These are phyloP conservation scores for Neopestalotiopsis clavispora DNA, from an alignment of 2,329 filamentous ascomycete species.

Conservation along the genomic window DNA sequence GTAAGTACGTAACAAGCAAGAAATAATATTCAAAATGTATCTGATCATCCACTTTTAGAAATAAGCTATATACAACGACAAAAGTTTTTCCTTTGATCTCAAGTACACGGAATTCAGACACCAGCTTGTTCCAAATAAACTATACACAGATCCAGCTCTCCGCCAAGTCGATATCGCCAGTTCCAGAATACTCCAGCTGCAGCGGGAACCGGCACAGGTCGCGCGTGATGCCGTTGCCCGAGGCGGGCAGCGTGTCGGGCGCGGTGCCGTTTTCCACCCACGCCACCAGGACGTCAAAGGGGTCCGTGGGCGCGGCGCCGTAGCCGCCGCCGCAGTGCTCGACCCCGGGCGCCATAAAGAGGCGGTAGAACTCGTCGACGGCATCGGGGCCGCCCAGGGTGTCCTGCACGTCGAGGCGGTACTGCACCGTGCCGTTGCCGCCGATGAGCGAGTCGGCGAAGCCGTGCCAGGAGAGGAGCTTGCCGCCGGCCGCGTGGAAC, in stretches of 20 bases:
- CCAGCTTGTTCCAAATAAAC: too few relatives aligned
- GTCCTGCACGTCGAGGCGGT: conserved; percentile 34
- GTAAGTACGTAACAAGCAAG: too few relatives aligned
- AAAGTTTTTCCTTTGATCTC: too few relatives aligned
- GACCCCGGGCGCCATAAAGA: conserved; percentile 12
- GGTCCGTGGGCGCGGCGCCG: conserved; percentile 7
- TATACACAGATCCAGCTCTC: conserved; percentile 14
- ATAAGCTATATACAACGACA: too few relatives aligned
- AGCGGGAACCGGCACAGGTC: conserved; percentile 1
- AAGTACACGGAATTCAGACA: too few relatives aligned
- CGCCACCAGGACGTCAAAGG: conserved; percentile 1
- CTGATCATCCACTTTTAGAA: too few relatives aligned
- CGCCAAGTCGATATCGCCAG: neutral
- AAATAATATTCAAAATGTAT: too few relatives aligned
- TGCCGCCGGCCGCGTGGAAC: conserved; percentile 14
- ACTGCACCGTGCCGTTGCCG: conserved; percentile 36
- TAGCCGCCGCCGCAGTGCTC: conserved; percentile 13
- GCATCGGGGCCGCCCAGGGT: conserved; percentile 29
- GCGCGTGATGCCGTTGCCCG: conserved; percentile 10
- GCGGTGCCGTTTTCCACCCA: conserved; percentile 17
- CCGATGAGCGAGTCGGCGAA: conserved; percentile 31
- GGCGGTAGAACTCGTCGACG: conserved; percentile 15
- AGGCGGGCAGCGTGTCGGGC: conserved; percentile 9
- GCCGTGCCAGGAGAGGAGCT: conserved; percentile 15
- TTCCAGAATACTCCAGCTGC: conserved; percentile 5